Evolutionary conservation across 768 basidiomycete species (phyloP), one percentile per base, ranked within the genome.

Genomic region (Boletus reticuloceps): DNA sequence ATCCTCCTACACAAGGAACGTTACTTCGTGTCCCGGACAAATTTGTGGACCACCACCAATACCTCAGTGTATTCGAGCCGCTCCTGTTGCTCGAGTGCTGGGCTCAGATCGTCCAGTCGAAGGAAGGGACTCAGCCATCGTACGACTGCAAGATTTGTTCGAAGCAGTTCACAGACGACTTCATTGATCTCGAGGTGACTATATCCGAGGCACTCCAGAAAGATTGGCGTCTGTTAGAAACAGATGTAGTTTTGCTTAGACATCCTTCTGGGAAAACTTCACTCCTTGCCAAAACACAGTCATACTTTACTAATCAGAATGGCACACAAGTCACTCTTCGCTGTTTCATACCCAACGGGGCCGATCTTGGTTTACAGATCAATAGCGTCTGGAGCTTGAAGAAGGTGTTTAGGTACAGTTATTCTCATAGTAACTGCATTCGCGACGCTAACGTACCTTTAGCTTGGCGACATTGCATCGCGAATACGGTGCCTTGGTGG

Each of bases 381-480:
- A 78, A 82, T 40, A 82, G 85, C 0, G 72, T 76, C 38, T 98
- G 95, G 92, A 73, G 75, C 39, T 52, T 98, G 41, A 81, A 79
- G 60, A 95, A 92, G 69, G 81, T 95, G 17, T 81, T 94, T 56
- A 90, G 89, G 96, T 94, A 62, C 25, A 38, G 37, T 13, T 32
- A 41, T 51, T 52, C 34, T 13, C 34, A 43, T 16, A 31, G 20
- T 55, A 19, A 4, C 34, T 44, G 19, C 12, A 50, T 39, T 27
- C 12, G 12, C 36, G 54, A 59, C 49, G n/a, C 49, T 56, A 20
- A 64, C 37, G 1, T 12, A 52, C 40, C 42, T 46, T 27, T 48
- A 99, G 97, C 58, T 74, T 99, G 60, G 91, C 87, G 58, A 99
- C 97, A 1, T 76, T 95, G 25, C 84, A 94, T 62, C 87, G 97